Conservation (phyloP, 179 eudicot species). For the Corrigiola litoralis region DNA sequence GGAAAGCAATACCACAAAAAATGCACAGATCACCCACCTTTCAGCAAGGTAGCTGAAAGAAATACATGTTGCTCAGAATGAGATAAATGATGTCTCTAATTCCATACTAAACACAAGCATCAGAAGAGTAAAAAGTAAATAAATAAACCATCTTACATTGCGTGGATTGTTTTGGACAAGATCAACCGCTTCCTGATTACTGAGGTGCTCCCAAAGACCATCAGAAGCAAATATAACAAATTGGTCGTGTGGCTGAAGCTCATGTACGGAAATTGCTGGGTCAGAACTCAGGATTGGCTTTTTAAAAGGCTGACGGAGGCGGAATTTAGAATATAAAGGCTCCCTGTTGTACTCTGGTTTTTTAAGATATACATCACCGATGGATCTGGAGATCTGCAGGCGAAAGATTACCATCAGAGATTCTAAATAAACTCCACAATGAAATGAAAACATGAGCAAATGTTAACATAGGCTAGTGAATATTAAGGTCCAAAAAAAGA, state of each 20-base stretch:
- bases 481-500: neutral
- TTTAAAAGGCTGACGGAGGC: conserved; percentile 72
- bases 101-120: neutral
- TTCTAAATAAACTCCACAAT: neutral
- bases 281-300: conserved; percentile 86
- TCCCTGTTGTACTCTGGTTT: conserved; percentile 83
- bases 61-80: neutral
- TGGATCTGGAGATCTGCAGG: conserved; percentile 79
- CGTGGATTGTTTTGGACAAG: conserved; percentile 70
- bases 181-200: conserved; percentile 88
- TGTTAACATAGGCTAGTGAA: no score
- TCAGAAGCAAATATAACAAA: conserved; percentile 93
- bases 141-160: conserved; percentile 50
- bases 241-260: conserved; percentile 70
- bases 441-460: neutral
- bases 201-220: conserved; percentile 97
- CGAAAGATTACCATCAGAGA: neutral
- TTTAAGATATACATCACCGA: conserved; percentile 85
- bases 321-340: conserved; percentile 73
- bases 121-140: neutral
- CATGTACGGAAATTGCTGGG: conserved; percentile 67
- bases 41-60: no score
- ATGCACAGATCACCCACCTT: no score
- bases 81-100: neutral
- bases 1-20: no score